phyloP scores from a whole-genome alignment of 208 protist species.

The Wallacemonas sp. region DNA sequence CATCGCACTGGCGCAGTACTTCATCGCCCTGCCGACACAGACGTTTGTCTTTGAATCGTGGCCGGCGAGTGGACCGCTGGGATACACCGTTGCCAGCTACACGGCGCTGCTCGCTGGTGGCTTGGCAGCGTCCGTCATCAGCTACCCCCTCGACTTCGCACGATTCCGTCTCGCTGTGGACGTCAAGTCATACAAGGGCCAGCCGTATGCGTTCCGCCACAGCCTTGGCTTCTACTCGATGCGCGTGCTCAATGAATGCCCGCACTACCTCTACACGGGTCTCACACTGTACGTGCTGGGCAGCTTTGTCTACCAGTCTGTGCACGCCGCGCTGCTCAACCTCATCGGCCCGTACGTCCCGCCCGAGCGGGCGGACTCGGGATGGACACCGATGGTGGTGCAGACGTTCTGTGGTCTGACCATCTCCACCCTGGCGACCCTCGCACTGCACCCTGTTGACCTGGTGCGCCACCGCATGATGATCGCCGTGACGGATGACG shows the following conservation, averaged over 20 bases:
- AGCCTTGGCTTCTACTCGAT: constrained; percentile 80
- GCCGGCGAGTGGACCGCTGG: constrained; percentile 30
- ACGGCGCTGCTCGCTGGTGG: constrained; percentile 46
- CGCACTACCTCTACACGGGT: constrained; percentile 73
- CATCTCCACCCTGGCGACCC: constrained; percentile 54
- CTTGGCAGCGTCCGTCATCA: constrained; percentile 48
- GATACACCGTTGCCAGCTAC: constrained; percentile 53
- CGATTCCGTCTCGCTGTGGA: constrained; percentile 84
- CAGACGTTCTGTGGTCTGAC: constrained; percentile 53
- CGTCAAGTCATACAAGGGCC: constrained; percentile 48
- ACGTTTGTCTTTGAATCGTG: constrained; percentile 53
- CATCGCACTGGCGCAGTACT: constrained; percentile 61
- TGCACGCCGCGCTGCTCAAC: constrained; percentile 42
- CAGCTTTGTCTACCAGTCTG: constrained; percentile 55
- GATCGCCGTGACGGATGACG: constrained; percentile 70
- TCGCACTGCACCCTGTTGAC: constrained; percentile 76
- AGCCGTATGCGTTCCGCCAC: constrained; percentile 66
- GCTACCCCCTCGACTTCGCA: constrained; percentile 81
- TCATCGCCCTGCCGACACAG: constrained; percentile 67
- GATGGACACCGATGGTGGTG: constrained; percentile 36
- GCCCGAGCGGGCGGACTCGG: constrained; percentile 34
- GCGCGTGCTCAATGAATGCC: constrained; percentile 58
- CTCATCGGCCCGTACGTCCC: constrained; percentile 47
- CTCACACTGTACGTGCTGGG: constrained; percentile 69
- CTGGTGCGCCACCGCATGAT: constrained; percentile 81